These are phyloP conservation scores for Stachybotrys elegans DNA, from an alignment of 2,329 filamentous ascomycete genomes.

Conservation along the genomic window DNA sequence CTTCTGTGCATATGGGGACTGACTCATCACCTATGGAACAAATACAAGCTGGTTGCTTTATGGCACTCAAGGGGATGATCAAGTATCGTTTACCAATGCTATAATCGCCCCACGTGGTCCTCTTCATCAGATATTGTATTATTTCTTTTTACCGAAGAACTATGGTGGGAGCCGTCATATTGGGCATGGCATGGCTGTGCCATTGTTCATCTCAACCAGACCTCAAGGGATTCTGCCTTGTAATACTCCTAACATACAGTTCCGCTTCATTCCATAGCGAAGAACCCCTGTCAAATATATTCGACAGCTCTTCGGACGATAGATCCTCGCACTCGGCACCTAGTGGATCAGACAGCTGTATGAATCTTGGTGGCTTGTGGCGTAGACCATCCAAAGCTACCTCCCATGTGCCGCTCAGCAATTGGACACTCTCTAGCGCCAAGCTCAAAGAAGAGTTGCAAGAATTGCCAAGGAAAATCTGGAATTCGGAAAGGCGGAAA, in stretches of 20 bases:
- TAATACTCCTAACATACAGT: neutral
- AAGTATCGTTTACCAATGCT: too few species aligned
- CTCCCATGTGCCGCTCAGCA: constrained; percentile 4
- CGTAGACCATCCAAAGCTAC: constrained; percentile 2
- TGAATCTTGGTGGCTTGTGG: neutral
- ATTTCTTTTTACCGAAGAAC: too few species aligned
- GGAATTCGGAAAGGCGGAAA: constrained; percentile 2
- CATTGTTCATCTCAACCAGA: neutral
- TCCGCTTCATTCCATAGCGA: neutral
- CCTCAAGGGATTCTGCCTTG: neutral
- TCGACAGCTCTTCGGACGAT: constrained; percentile 1
- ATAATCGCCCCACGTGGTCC: too few species aligned
- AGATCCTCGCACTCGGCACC: constrained; percentile 3
- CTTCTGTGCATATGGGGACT: too few species aligned
- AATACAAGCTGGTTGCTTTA: too few species aligned
- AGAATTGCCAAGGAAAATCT: neutral
- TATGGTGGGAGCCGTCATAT: too few species aligned
- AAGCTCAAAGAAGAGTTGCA: neutral
- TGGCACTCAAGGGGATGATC: too few species aligned
- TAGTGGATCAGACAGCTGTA: neutral
- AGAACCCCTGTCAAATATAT: constrained; percentile 1
- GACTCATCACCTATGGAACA: too few species aligned
- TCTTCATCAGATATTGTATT: too few species aligned
- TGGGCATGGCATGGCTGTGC: too few species aligned
- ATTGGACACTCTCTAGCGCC: neutral